These are phyloP conservation scores for Phylloboletellus chloephorus DNA, from an alignment of 1,284 basidiomycete species.

Conservation along the genomic window DNA sequence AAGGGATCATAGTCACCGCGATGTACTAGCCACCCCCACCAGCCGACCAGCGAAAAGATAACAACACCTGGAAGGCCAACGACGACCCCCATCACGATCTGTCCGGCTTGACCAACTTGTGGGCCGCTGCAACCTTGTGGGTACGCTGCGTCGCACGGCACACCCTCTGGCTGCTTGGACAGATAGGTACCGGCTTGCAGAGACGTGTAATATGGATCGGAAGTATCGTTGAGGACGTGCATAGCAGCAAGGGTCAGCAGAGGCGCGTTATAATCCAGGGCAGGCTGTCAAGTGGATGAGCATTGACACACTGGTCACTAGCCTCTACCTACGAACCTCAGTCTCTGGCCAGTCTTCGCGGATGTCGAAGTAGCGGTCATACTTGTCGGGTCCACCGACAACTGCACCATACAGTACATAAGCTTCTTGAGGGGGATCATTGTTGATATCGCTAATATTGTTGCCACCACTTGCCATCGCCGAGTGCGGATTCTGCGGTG, in stretches of 20 bases:
- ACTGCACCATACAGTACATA: conserved; percentile 84
- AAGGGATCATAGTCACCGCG: conserved; percentile 22
- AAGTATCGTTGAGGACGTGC: conserved; percentile 57
- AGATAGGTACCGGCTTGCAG: conserved; percentile 64
- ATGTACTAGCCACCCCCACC: conserved; percentile 35
- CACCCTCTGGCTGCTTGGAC: conserved; percentile 55
- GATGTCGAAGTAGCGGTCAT: conserved; percentile 78
- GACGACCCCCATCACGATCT: conserved; percentile 68
- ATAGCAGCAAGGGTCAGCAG: conserved; percentile 77
- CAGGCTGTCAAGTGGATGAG: conserved; percentile 44
- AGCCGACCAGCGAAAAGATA: conserved; percentile 44
- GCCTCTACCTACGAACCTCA: conserved; percentile 43
- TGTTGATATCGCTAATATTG: conserved; percentile 65
- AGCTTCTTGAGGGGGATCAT: conserved; percentile 61
- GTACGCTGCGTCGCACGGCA: conserved; percentile 73
- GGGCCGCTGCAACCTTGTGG: conserved; percentile 45
- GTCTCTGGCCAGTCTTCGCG: conserved; percentile 79
- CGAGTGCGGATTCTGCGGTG: conserved; percentile 84
- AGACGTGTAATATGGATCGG: conserved; percentile 76
- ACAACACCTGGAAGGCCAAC: conserved; percentile 57
- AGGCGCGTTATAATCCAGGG: conserved; percentile 82
- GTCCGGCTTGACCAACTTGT: conserved; percentile 52
- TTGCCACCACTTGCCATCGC: conserved; percentile 82
- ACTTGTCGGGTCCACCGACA: conserved; percentile 78
- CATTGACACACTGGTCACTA: neutral